Evolutionary conservation across 225 moss, liverwort and hornwort genomes (phyloP).

Genomic region (Thuidium tamariscinum): DNA sequence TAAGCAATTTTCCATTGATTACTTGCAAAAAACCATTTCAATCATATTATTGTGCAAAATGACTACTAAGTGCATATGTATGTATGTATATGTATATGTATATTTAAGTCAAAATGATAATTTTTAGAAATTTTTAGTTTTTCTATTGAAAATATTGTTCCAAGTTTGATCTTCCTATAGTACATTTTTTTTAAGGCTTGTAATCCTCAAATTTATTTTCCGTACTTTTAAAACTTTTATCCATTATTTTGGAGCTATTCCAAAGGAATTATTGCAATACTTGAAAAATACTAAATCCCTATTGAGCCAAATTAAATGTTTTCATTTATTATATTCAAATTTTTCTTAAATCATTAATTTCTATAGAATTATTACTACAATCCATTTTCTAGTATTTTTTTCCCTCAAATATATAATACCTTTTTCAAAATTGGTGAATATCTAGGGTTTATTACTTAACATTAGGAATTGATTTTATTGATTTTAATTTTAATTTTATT

Average conservation of each 20-base stretch:
- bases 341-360: too few species aligned
- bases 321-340: rapidly evolving
- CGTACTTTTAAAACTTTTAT: background rate
- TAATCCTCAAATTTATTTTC: too few species aligned
- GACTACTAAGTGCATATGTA: too few species aligned
- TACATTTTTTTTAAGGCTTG: background rate
- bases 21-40: rapidly evolving
- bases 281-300: background rate
- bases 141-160: background rate
- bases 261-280: rapidly evolving
- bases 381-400: background rate
- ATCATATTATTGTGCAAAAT: background rate
- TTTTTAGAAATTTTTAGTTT: background rate
- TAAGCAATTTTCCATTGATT: background rate
- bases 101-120: background rate
- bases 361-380: rapidly evolving
- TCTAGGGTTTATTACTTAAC: background rate
- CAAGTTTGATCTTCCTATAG: background rate
- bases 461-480: background rate
- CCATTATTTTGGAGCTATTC: background rate
- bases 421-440: too few species aligned
- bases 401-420: too few species aligned
- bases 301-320: background rate
- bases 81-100: rapidly evolving
- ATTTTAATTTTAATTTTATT: background rate